These are phyloP conservation scores for Brassica carinata DNA, from an alignment of 345 rosid species.

Conservation along the genomic window DNA sequence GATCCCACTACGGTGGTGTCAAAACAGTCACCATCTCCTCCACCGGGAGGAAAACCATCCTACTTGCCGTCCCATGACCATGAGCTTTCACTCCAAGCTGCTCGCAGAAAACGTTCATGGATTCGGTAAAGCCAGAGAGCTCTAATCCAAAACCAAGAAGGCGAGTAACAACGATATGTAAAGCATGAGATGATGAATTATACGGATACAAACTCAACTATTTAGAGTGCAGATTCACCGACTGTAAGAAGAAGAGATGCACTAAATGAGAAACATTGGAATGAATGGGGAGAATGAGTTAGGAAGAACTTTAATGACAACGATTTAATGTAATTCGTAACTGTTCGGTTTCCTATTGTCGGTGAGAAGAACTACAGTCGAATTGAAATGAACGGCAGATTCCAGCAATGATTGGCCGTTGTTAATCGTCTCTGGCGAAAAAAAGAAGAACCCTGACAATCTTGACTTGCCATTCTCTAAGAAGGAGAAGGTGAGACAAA, in stretches of 20 bases:
- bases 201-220: not conserved
- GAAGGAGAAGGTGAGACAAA: too few species aligned
- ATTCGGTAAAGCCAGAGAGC: constrained; percentile 71
- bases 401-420: too few species aligned
- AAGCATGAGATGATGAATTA: not conserved
- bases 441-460: too few species aligned
- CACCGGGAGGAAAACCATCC: not conserved
- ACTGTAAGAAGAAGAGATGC: not conserved
- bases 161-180: not conserved
- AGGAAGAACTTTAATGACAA: not conserved
- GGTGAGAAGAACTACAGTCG: too few species aligned
- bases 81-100: constrained; percentile 76
- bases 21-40: not conserved
- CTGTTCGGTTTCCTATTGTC: not conserved
- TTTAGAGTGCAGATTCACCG: not conserved
- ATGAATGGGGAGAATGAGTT: not conserved
- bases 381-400: too few species aligned
- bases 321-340: not conserved
- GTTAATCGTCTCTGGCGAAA: too few species aligned
- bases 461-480: too few species aligned
- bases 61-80: not conserved
- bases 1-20: constrained; percentile 63
- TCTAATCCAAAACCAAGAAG: constrained; percentile 52
- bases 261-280: not conserved
- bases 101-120: constrained; percentile 91